These are phyloP conservation scores for Clonostachys rhizophaga DNA, from an alignment of 2,329 filamentous ascomycete species.

Conservation along the genomic window DNA sequence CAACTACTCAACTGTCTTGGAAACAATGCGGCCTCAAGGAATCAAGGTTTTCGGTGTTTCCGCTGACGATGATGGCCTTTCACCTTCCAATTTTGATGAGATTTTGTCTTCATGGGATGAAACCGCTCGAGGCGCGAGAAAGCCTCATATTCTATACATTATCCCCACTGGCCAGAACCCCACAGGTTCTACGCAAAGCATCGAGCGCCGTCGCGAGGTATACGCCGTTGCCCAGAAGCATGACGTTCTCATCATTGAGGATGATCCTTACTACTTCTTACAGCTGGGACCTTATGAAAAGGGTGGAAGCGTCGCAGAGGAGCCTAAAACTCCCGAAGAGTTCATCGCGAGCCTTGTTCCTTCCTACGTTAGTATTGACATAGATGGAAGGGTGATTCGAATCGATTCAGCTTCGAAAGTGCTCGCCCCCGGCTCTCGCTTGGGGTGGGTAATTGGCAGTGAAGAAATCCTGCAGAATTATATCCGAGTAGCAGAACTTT, in stretches of 20 bases:
- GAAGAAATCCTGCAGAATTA: constrained; percentile 75
- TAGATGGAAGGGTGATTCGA: constrained; percentile 75
- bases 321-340: constrained; percentile 40
- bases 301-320: neutral
- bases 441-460: constrained; percentile 80
- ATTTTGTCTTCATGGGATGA: constrained; percentile 62
- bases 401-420: constrained; percentile 89
- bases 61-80: constrained; percentile 58
- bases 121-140: constrained; percentile 41
- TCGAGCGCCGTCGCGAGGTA: constrained; percentile 58
- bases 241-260: constrained; percentile 76
- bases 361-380: constrained; percentile 68
- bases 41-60: constrained; percentile 54
- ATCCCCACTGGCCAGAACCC: constrained; percentile 73
- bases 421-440: constrained; percentile 67
- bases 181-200: constrained; percentile 66
- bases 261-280: constrained; percentile 85
- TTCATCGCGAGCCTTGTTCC: constrained; percentile 57
- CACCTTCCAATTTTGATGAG: constrained; percentile 43
- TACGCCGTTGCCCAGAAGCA: constrained; percentile 73
- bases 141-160: constrained; percentile 66
- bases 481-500: constrained; percentile 69
- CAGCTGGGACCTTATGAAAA: constrained; percentile 30
- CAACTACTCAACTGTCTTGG: constrained; percentile 40
- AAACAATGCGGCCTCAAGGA: constrained; percentile 60